Evolutionary conservation across 306 rosid genomes (phyloP).

Genomic region (Argentina anserina): DNA sequence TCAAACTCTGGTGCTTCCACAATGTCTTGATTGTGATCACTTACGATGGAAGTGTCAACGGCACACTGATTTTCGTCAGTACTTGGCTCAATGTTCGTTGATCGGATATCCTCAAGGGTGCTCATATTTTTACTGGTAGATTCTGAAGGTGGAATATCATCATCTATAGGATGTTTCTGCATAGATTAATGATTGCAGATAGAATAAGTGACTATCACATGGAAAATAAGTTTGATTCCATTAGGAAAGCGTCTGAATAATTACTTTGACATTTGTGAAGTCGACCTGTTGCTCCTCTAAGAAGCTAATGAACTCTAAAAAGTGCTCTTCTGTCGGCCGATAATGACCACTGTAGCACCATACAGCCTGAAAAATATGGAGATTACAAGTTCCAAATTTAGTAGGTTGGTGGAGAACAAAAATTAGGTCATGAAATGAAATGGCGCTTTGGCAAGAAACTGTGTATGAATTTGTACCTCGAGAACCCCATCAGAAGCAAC

Average conservation of each 20-base stretch:
- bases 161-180: constrained; percentile 67
- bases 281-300: constrained; percentile 63
- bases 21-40: constrained; percentile 14
- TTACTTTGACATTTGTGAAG: constrained; percentile 75
- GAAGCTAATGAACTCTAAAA: constrained; percentile 59
- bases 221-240: background rate
- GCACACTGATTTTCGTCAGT: background rate
- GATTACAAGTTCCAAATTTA: constrained; percentile 4
- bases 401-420: background rate
- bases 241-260: background rate
- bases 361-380: constrained; percentile 50
- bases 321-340: constrained; percentile 62
- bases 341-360: constrained; percentile 96
- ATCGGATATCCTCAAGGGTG: background rate
- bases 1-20: constrained; percentile 23
- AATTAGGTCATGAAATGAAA: no score
- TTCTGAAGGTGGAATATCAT: constrained; percentile 51
- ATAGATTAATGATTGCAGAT: background rate
- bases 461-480: constrained; percentile 33
- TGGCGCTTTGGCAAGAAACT: background rate
- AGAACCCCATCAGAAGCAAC: constrained; percentile 60
- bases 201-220: background rate
- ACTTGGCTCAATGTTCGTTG: background rate
- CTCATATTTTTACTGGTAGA: background rate
- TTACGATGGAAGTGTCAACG: constrained; percentile 21